phyloP scores from a whole-genome alignment of 352 stramenopile genomes.

The Phytophthora aleatoria region DNA sequence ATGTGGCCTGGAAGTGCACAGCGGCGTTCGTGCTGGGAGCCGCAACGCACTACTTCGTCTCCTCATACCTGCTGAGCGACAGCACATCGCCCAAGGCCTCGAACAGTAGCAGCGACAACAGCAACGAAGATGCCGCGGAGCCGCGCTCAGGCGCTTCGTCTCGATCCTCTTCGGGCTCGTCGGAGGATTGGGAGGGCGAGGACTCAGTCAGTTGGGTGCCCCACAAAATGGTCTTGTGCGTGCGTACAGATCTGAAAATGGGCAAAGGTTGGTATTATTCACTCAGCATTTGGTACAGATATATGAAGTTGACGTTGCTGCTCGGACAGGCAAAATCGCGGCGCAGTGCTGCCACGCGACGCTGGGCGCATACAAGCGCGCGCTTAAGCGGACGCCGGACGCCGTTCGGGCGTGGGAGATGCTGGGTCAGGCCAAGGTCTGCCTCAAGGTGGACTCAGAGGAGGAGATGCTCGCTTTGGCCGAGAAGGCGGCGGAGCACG shows the following conservation, averaged over 20 bases:
- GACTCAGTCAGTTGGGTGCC: conserved; percentile 65
- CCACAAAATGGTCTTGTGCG: conserved; percentile 95
- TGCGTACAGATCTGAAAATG: conserved; percentile 96
- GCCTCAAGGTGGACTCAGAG: conserved; percentile 86
- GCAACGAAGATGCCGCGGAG: conserved; percentile 2
- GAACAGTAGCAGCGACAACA: conserved; percentile 15
- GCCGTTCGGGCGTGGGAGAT: conserved; percentile 79
- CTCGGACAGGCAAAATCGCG: conserved; percentile 75
- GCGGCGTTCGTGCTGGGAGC: conserved; percentile 73
- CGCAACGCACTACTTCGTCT: conserved; percentile 68
- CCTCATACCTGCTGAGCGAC: conserved; percentile 40
- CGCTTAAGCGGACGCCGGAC: conserved; percentile 76
- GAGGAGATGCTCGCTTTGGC: conserved; percentile 79
- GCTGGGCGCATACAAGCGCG: conserved; percentile 94
- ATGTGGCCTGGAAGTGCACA: conserved; percentile 82
- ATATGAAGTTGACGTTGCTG: neutral
- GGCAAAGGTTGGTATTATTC: conserved; percentile 88
- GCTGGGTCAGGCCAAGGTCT: conserved; percentile 87
- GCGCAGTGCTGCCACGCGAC: conserved; percentile 91
- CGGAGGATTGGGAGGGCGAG: conserved; percentile 71
- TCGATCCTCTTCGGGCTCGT: conserved; percentile 38
- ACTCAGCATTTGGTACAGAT: neutral
- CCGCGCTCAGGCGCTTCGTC: conserved; percentile 18
- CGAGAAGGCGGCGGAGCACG: conserved; percentile 58
- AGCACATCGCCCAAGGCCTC: neutral